These are phyloP conservation scores for Allium cepa DNA, from an alignment of 106 monocot species.

Conservation along the genomic window DNA sequence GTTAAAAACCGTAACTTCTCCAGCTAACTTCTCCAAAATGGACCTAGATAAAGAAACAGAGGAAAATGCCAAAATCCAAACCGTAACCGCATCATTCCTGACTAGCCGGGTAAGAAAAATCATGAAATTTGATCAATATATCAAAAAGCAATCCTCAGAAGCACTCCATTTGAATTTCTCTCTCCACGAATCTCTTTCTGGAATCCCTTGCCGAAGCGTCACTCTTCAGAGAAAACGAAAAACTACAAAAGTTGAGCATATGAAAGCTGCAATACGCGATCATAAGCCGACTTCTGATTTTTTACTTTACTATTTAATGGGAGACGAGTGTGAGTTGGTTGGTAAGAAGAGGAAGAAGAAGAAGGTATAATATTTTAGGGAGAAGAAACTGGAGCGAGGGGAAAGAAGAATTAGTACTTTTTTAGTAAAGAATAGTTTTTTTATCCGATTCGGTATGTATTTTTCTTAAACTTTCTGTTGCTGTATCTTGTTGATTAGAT, in stretches of 20 bases:
- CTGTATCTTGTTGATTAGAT: no score
- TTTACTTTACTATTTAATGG: constrained; percentile 59
- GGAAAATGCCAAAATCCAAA: not conserved
- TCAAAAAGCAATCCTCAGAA: constrained; percentile 67
- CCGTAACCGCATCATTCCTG: constrained; percentile 36
- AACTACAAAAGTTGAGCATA: constrained; percentile 40
- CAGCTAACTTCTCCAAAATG: not conserved
- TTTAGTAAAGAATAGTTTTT: no score
- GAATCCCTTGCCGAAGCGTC: constrained; percentile 33
- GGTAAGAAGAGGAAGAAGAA: no score
- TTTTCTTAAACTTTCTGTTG: no score
- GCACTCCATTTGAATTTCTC: constrained; percentile 57
- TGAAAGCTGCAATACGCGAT: constrained; percentile 43
- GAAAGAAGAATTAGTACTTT: no score
- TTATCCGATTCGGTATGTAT: no score
- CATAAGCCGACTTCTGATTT: constrained; percentile 72
- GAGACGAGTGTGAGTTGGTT: no score
- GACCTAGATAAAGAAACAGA: not conserved
- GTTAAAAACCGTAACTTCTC: not conserved
- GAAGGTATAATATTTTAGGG: no score
- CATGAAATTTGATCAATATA: constrained; percentile 72
- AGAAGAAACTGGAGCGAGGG: no score
- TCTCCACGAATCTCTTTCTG: constrained; percentile 71
- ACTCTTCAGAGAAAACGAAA: constrained; percentile 35
- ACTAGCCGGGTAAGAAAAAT: constrained; percentile 70